Percentiles rank a stretch among this genome's conserved stretches.
These are phyloP conservation scores for Erythrophleum fordii DNA, from an alignment of 306 rosid species.

Conservation along the genomic window DNA sequence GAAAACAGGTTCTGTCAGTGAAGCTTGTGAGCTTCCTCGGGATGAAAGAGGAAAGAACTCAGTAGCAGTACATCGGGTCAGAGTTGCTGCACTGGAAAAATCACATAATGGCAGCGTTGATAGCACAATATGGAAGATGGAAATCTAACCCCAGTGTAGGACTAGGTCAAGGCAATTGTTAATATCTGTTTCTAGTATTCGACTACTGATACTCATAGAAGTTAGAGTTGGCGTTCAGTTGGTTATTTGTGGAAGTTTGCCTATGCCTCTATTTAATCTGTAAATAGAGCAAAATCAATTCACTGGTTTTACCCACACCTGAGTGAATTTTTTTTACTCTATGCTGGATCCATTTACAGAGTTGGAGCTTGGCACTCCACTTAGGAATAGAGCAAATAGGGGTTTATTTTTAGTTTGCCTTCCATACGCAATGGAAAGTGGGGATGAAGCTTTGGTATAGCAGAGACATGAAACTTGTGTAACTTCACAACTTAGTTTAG, in stretches of 20 bases:
- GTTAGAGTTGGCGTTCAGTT: conserved; percentile 61
- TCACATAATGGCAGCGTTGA: conserved; percentile 56
- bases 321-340: conserved; percentile 79
- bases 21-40: conserved; percentile 79
- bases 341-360: conserved; percentile 78
- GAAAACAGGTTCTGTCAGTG: conserved; percentile 71
- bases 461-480: conserved; percentile 51
- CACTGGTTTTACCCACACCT: conserved; percentile 61
- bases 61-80: conserved; percentile 61
- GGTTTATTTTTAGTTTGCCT: conserved; percentile 77
- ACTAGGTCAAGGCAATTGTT: conserved; percentile 74
- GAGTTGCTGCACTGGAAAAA: conserved; percentile 84
- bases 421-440: conserved; percentile 60
- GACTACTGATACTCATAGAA: conserved; percentile 65
- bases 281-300: conserved; percentile 90
- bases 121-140: conserved; percentile 78
- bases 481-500: conserved; percentile 43
- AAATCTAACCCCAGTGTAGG: conserved; percentile 53
- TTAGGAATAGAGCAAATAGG: conserved; percentile 87
- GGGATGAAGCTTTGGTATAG: conserved; percentile 57
- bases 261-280: conserved; percentile 79
- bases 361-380: conserved; percentile 88
- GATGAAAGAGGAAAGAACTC: conserved; percentile 74
- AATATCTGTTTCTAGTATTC: conserved; percentile 70
- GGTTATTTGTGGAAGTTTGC: conserved; percentile 58